A percentile compares a stretch with the other conserved stretches of the same genome.
These are phyloP conservation scores for Herpetospermum pedunculosum DNA, from an alignment of 306 rosid species.

Conservation along the genomic window DNA sequence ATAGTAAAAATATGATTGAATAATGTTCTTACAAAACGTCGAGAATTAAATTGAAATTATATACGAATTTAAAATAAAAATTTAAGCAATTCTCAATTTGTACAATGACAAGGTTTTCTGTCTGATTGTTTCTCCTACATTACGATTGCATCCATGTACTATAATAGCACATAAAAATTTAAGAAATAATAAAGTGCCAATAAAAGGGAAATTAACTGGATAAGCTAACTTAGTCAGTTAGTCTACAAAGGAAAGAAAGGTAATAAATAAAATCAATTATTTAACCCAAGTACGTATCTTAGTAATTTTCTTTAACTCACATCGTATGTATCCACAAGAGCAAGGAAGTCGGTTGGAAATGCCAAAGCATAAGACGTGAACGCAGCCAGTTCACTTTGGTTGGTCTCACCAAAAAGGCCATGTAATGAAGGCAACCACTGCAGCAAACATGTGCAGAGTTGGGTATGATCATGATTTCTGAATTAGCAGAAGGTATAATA, in stretches of 20 bases:
- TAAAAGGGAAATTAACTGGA: background rate
- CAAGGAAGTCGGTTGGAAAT: constrained; percentile 77
- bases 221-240: background rate
- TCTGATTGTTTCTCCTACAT: background rate
- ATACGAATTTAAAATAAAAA: background rate
- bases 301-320: constrained; percentile 28
- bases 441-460: constrained; percentile 20
- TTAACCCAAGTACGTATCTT: background rate
- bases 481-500: background rate
- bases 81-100: background rate
- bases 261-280: background rate
- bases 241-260: background rate
- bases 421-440: constrained; percentile 55
- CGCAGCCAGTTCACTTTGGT: constrained; percentile 96
- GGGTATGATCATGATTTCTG: background rate
- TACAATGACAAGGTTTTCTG: background rate
- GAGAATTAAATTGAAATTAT: background rate
- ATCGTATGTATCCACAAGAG: constrained; percentile 98
- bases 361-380: constrained; percentile 92
- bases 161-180: background rate
- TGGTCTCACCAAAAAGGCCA: constrained; percentile 78
- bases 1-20: background rate
- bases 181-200: background rate
- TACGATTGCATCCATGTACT: background rate
- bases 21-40: background rate